Evolutionary conservation across 805 yeast genomes (phyloP), one percentile per base, ranked within the genome.

Genomic region (Lipomyces starkeyi): DNA sequence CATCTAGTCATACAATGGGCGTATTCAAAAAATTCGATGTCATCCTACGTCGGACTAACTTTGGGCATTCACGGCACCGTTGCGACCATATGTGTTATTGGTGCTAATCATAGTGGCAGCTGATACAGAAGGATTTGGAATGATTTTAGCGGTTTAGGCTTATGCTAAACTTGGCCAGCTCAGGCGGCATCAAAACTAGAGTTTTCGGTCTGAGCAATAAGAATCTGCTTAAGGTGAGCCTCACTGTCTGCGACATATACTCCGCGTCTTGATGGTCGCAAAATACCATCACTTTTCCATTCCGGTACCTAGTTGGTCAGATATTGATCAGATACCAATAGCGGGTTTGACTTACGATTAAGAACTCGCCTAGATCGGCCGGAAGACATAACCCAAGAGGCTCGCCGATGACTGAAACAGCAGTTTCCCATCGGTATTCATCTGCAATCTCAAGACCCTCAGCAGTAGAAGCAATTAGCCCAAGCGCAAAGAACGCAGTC

Each of bases 371-470:
- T 3, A 71, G 40, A 17, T 65, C 55, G 4, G 13, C 58, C 25
- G 74, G 74, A 14, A 71, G 52, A 52, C 73, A 67, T 32, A 67
- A 37, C 9, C 74, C 76, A 34, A 63, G 49, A 32, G 87, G 85
- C 1, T 76, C 72, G n/a, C 82, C 82, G 67, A 80, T 79, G 0
- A 80, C 77, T 60, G 82, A 82, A 35, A 82, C 74, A 34, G 84
- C 83, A 22, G 87, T 82, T 58, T 78, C 80, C 98, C 98, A 94
- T 1, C 88, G 88, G 63, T 84, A 81, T 73, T 92, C 97, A 75
- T 91, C 97, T 65, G 93, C 80, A 17, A 93, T 86, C 75, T 93
- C 98, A 27, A 88, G 83, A 0, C 98, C 98, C 74, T 91, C 92
- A 17, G 80, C 81, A 0, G 97, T 91, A 27, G 83, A 83, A 0